Percentiles rank a stretch among this genome's conserved stretches.
phyloP scores from a whole-genome alignment of 2,329 filamentous ascomycete species.

The Xylaria sp. region DNA sequence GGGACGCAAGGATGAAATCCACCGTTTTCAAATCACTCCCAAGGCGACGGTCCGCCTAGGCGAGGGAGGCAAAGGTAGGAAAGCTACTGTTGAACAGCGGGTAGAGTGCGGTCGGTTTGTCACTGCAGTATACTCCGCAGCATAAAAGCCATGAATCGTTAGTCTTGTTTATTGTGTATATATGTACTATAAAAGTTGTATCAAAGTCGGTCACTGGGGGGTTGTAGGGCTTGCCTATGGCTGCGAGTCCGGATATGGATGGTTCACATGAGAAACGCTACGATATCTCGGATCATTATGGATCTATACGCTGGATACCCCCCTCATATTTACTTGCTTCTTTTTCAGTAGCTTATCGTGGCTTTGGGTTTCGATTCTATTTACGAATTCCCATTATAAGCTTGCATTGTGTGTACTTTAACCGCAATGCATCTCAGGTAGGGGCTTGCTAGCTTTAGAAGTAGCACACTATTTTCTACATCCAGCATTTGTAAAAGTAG shows the following conservation, averaged over 20 bases:
- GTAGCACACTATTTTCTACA: too few relatives aligned
- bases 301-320: slow-evolving; percentile 45
- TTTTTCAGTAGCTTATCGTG: too few relatives aligned
- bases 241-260: slow-evolving; percentile 8
- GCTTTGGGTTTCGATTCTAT: neutral
- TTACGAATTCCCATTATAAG: neutral
- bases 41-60: slow-evolving; percentile 74
- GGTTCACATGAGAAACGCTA: slow-evolving; percentile 32
- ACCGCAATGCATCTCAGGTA: too few relatives aligned
- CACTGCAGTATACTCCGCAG: slow-evolving; percentile 81
- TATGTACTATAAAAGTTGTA: slow-evolving; percentile 40
- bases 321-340: slow-evolving; percentile 35
- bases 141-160: slow-evolving; percentile 37
- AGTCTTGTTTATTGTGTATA: slow-evolving; percentile 20
- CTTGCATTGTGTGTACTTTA: too few relatives aligned
- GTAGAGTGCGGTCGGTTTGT: slow-evolving; percentile 87
- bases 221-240: slow-evolving; percentile 14
- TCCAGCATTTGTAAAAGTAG: too few relatives aligned
- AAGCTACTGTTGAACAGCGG: slow-evolving; percentile 82
- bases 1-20: slow-evolving; percentile 70
- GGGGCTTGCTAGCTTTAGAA: too few relatives aligned
- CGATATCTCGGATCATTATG: slow-evolving; percentile 40
- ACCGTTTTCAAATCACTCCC: slow-evolving; percentile 85
- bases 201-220: slow-evolving; percentile 32
- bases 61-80: slow-evolving; percentile 69